These are phyloP conservation scores for Eucalyptus leucophloia DNA, from an alignment of 345 rosid genomes.

Conservation along the genomic window DNA sequence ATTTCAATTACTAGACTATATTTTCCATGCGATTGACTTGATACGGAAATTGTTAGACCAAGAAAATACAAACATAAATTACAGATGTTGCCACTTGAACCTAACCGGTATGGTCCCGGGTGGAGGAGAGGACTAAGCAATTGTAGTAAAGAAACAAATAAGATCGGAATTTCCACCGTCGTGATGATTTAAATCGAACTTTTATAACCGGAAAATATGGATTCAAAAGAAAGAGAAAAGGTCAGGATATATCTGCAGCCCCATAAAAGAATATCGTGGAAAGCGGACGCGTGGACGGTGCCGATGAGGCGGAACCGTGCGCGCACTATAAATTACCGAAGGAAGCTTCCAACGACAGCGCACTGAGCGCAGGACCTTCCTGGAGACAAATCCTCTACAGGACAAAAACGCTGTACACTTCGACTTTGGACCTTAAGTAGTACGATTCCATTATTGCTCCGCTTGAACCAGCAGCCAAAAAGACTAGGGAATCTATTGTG, in stretches of 20 bases:
- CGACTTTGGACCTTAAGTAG: neutral
- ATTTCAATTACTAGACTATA: neutral
- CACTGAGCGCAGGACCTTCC: neutral
- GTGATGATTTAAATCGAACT: neutral
- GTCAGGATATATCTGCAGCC: neutral
- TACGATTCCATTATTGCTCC: neutral
- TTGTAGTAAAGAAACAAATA: neutral
- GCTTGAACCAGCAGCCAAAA: neutral
- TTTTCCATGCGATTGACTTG: neutral
- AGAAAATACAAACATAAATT: neutral
- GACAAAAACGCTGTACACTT: neutral
- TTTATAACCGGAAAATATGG: neutral
- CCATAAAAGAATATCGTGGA: neutral
- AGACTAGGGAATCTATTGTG: neutral
- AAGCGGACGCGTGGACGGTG: neutral
- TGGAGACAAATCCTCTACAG: neutral
- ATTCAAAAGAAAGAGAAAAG: neutral
- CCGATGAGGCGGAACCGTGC: neutral
- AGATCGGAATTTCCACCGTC: neutral
- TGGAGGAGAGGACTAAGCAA: neutral
- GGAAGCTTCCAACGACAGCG: neutral
- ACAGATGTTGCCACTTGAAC: neutral
- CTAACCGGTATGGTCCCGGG: neutral
- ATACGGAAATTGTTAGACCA: neutral
- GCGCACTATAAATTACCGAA: neutral